Conservation (phyloP, 805 yeast genomes). For the Candida krabiensis region DNA sequence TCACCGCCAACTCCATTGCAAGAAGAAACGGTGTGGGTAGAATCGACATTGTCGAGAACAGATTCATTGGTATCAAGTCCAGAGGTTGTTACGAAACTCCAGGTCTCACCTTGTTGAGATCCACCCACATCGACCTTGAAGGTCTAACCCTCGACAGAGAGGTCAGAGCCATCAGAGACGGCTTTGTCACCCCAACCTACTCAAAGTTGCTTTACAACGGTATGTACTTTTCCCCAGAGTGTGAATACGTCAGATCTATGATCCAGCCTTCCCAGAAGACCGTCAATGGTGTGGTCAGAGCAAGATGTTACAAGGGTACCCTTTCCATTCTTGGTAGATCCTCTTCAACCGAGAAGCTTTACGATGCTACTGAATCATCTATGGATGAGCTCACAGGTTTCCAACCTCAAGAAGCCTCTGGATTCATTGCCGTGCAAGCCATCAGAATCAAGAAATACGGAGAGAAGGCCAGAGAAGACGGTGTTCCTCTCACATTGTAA, state of each 20-base stretch:
- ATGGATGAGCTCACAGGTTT: constrained; percentile 99
- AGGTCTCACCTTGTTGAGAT: constrained; percentile 91
- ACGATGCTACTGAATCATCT: constrained; percentile 97
- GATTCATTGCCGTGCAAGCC: constrained; percentile 97
- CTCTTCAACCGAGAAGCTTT: constrained; percentile 91
- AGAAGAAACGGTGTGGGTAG: constrained; percentile 99
- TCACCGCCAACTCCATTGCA: constrained; percentile 90
- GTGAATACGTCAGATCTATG: constrained; percentile 93
- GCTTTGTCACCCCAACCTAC: constrained; percentile 90
- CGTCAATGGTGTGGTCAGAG: constrained; percentile 95
- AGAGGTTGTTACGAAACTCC: constrained; percentile 99
- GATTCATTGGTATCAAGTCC: constrained; percentile 97
- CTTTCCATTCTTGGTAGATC: constrained; percentile 87
- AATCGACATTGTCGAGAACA: constrained; percentile 97
- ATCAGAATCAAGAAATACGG: constrained; percentile 98
- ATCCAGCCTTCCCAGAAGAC: constrained; percentile 92
- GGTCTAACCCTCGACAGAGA: constrained; percentile 97
- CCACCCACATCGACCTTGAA: constrained; percentile 93
- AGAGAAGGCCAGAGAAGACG: constrained; percentile 85
- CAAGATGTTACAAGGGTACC: constrained; percentile 89
- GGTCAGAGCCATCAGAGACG: constrained; percentile 95
- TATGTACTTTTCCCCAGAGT: constrained; percentile 97
- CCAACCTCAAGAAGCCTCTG: constrained; percentile 94
- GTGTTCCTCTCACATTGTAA: constrained; percentile 50
- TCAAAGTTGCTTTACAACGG: constrained; percentile 93